Conservation (phyloP, 441 rosid genomes). For the Codiaeum variegatum region DNA sequence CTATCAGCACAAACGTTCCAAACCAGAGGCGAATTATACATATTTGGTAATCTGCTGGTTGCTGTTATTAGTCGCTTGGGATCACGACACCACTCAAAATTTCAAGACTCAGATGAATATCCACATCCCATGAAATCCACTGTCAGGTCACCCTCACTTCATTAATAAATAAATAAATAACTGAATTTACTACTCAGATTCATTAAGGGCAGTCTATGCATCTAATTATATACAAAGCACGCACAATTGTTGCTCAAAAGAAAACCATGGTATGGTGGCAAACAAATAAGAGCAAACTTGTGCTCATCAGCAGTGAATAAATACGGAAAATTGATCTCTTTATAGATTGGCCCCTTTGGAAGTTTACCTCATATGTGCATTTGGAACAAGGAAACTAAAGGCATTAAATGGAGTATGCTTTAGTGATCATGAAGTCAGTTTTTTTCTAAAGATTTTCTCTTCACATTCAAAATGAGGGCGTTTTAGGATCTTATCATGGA, state of each 20-base stretch:
- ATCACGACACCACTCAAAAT: neutral
- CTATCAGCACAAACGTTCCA: neutral
- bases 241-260: neutral
- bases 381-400: neutral
- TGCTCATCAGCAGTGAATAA: neutral
- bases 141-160: neutral
- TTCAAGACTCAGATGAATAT: slow-evolving; percentile 5
- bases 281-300: neutral
- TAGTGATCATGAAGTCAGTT: neutral
- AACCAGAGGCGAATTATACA: neutral
- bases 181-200: neutral
- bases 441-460: slow-evolving; percentile 10
- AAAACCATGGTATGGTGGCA: neutral
- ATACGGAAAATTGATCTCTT: neutral
- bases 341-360: neutral
- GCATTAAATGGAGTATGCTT: neutral
- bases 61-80: neutral
- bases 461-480: neutral
- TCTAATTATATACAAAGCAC: neutral
- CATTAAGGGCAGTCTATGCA: neutral
- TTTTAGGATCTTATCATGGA: neutral
- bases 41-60: neutral
- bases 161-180: slow-evolving; percentile 2
- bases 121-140: slow-evolving; percentile 5
- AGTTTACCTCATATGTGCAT: neutral